Base-by-base conservation (phyloP, 225 moss, liverwort and hornwort genomes). In the Sphagnum contortum region DNA sequence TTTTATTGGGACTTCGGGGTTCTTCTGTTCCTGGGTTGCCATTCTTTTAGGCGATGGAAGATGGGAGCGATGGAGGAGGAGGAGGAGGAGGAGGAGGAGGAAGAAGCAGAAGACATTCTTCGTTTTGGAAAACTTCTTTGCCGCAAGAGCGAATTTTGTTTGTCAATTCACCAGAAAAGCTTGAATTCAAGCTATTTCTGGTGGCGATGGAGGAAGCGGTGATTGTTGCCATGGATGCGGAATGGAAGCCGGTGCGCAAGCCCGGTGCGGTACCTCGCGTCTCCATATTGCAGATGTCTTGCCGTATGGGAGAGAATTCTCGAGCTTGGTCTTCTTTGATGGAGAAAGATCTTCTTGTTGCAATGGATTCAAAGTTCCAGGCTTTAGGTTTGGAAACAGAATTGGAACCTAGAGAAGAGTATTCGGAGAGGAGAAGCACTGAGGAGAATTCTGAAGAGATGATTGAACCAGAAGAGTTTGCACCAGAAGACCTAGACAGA, bases 141-240 rank as follows among this genome's bases (percentile, higher is more conserved):
- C 82, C 92, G 62, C 79, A 76, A 29, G 87, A 89, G 67, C 83
- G 83, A n/a, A 81, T 93, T 56, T 67, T 83, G 58, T 89, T 89
- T 60, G 89, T 98, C 58, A 73, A 85, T 6, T 76, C 82, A 2
- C 44, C 77, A 12, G 80, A 79, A 48, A 87, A 87, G 5, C 85
- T 82, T 44, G 70, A 81, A 44, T 98, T 89, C 61, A 68, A 74
- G 48, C 74, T 75, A 45, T 73, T 93, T 29, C 63, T 83, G 59
- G 65, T 61, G 44, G 92, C 90, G 45, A 50, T 98, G 64, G 82
- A 86, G 54, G 83, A 82, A 14, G 81, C 98, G 6, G 13, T 65
- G 48, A 55, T 98, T 47, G 79, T 98, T 62, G 91, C 88, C 44
- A 85, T 98, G 85, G 98, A 98, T 68, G 98, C 98, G 9, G 98